Evolutionary conservation across 352 stramenopile species (phyloP), one percentile per base, ranked within the genome.

Genomic region (Pythium folliculosum): DNA sequence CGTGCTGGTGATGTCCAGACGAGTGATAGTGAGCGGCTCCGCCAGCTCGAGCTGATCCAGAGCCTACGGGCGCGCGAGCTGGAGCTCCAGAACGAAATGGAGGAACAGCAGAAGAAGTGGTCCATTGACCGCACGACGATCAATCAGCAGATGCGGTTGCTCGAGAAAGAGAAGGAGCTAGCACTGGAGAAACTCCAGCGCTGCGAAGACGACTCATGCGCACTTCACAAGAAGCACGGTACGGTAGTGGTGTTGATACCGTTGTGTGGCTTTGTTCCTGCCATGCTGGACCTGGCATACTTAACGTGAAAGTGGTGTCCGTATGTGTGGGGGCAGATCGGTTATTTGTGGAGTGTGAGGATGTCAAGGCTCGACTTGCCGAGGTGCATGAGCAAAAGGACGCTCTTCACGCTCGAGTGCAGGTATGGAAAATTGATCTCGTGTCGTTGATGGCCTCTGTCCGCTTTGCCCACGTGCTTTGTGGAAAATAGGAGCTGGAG

Each of bases 61-160:
- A 72, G 45, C 1, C 71, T 90, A 4, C 77, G 75, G 16, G 73
- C 71, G 21, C 75, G 78, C 22, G 78, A 90, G 62, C 19, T 79
- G 3, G 77, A 86, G 55, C 62, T 90, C 0, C 77, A 90, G 50
- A 70, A 63, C 3, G 70, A 90, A 23, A 43, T 90, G 5, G 84
- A 92, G 54, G 72, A 77, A 8, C 81, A 90, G 32, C 78, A 90
- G 58, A 79, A 78, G 35, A 88, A 86, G 59, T 90, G 78, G 78
- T 62, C 77, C 0, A 52, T 59, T 1, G 80, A 90, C 38, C 80
- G 82, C 10, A 74, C 77, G 0, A 78, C 56, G 0, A 63, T 90
- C 8, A 65, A 86, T 23, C 77, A 89, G 21, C 80, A 88, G 21
- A 54, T 89, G 35, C 69, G 83, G 1, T 49, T 86, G 13, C 47